Evolutionary conservation across 2,329 filamentous ascomycete genomes (phyloP), one percentile per base, ranked within the genome.

Genomic region (Ophiostoma perfectum): DNA sequence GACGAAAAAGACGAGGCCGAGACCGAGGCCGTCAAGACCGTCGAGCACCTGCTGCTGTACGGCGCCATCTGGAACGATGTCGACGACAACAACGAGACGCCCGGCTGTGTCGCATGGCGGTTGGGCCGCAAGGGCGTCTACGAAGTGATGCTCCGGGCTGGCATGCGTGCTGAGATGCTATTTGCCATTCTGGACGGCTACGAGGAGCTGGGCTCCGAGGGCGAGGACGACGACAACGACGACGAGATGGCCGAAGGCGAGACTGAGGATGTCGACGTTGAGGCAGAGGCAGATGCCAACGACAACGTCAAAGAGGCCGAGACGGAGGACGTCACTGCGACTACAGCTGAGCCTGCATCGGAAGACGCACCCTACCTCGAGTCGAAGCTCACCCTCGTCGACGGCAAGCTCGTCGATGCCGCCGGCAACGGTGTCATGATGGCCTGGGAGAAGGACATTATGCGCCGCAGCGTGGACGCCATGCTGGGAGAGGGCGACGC

Each of bases 11-110:
- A n/a, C 2, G 64, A 64, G 36, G 65, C 65, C 5, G 64, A 68
- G 49, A 63, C 63, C 44, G 84, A 88, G 12, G 66, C 64, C 5
- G 55, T 52, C 2, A 83, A 84, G 68, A 86, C 88, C 66, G 89
- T 97, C 4, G 85, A 86, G 73, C 86, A 95, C 75, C 83, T 98
- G 7, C 87, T 98, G 70, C 85, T 93, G 75, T 90, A 90, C 73
- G 95, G 95, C 44, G 95, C 92, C 11, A 97, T 98, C 73, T 99
- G 95, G 95, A 99, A 99, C 80, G 93, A 97, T 77, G 82, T 98
- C 68, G 92, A 98, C 77, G 80, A 82, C 72, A 89, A 91, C 73
- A 86, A 92, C 74, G 94, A 98, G 82, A 98, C 95, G 3, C 93
- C 95, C 0, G 95, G 93, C 7, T 98, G 94, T 77, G 81, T 97